These are phyloP conservation scores for Clohesyomyces aquaticus DNA, from an alignment of 495 filamentous ascomycete genomes.

Conservation along the genomic window DNA sequence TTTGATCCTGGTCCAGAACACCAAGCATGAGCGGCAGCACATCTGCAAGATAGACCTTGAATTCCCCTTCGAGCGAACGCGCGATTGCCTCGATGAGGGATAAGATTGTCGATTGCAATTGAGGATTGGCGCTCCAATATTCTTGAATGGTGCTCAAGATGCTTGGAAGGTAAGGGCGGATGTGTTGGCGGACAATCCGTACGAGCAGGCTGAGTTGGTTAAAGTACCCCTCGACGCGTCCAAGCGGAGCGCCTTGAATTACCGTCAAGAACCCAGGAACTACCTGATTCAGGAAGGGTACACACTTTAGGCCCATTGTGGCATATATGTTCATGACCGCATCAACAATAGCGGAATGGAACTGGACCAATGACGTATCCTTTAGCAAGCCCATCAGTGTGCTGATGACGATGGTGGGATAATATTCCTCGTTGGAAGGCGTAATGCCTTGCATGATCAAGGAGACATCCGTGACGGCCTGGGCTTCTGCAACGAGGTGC, in stretches of 20 bases:
- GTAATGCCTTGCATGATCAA: constrained; percentile 98
- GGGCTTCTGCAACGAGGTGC: constrained; percentile 63
- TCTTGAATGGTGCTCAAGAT: constrained; percentile 83
- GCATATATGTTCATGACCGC: constrained; percentile 99
- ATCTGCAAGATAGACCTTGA: constrained; percentile 88
- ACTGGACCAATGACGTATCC: constrained; percentile 81
- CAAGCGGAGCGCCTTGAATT: constrained; percentile 72
- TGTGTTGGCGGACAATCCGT: constrained; percentile 93
- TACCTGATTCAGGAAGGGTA: constrained; percentile 88
- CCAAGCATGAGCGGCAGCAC: constrained; percentile 91
- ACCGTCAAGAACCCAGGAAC: constrained; percentile 90
- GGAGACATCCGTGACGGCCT: constrained; percentile 85
- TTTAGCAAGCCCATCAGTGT: constrained; percentile 88
- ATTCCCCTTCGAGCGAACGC: constrained; percentile 92
- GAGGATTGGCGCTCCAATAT: constrained; percentile 75
- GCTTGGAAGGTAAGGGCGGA: constrained; percentile 79
- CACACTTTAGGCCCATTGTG: constrained; percentile 91
- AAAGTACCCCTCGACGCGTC: constrained; percentile 89
- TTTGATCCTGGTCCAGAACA: constrained; percentile 84
- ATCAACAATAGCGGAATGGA: constrained; percentile 95
- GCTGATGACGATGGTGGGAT: constrained; percentile 96
- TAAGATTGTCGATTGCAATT: constrained; percentile 86
- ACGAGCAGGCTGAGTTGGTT: constrained; percentile 93
- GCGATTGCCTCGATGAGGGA: constrained; percentile 90
- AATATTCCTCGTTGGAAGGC: constrained; percentile 96